Evolutionary conservation across 2,329 filamentous ascomycete genomes (phyloP), one percentile per base, ranked within the genome.

Genomic region (Rutstroemia sp.): DNA sequence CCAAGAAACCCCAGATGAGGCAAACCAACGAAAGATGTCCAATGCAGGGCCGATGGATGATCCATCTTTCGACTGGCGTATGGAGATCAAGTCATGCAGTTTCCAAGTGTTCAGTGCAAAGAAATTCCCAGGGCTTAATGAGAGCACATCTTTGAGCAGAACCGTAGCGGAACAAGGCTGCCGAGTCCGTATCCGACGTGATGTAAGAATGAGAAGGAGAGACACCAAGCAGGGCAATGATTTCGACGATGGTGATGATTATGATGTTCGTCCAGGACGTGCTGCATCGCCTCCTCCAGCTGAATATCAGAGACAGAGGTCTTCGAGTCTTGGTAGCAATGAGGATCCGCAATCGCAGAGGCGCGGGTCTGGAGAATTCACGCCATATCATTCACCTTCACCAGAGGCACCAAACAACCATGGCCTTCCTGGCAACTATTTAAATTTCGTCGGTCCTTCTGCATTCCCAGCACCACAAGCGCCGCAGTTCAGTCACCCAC

Each of bases 81-180:
- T 96, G 74, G 90, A 96, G 71, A 88, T 96, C 66, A 91, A 92
- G 76, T 95, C 94, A 0, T 75, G 80, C 12, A 84, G 89, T 0
- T 97, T 99, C 71, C 85, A 83, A 49, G 94, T 97, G 44, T 97
- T 81, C 76, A 96, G 92, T 66, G 94, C 94, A 52, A 99, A 97
- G 84, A 97, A 96, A 76, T 99, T 99, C 75, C 94, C 94, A 16
- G 94, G 92, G 18, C 77, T 97, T 58, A 87, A 88, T 46, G 90
- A 94, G 71, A 96, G 91, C 74, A 99, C 94, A 0, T 77, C 81
- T 12, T 77, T 97, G 50, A 96, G 92, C 73, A 87, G 92, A 61
- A 87, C 90, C 38, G 91, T 99, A 45, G 92, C 92, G 18, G 92
- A 99, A 72, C 94, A 99, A 73, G 94, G 94, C 58, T 97, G 94